Conservation (phyloP, 1,139 yeast species). For the Insectozyma bohioensis region DNA sequence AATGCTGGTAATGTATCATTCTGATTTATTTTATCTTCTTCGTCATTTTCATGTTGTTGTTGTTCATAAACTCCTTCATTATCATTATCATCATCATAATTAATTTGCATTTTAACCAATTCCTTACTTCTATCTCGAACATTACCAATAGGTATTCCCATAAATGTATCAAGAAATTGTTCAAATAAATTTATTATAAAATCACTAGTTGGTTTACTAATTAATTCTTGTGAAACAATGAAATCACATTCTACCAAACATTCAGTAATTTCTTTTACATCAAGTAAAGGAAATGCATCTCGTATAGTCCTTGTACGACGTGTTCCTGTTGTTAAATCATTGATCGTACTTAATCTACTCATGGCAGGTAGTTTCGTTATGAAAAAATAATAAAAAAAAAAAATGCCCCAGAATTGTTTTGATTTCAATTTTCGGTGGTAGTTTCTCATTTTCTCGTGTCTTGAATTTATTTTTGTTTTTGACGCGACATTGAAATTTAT, state of each 20-base stretch:
- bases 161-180: constrained; percentile 69
- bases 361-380: no score
- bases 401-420: no score
- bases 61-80: constrained; percentile 11
- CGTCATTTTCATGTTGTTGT: constrained; percentile 7
- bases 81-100: not conserved
- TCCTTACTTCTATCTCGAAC: constrained; percentile 24
- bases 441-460: no score
- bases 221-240: constrained; percentile 59
- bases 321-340: constrained; percentile 11
- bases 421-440: no score
- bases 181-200: constrained; percentile 64
- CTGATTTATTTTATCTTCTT: constrained; percentile 22
- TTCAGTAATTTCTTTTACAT: constrained; percentile 58
- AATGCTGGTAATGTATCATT: constrained; percentile 37
- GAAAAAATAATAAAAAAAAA: no score
- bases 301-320: constrained; percentile 9
- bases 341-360: constrained; percentile 5
- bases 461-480: no score
- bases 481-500: no score
- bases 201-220: constrained; percentile 64
- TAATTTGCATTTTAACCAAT: constrained; percentile 5
- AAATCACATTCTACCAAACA: constrained; percentile 68
- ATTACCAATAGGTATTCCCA: constrained; percentile 56
- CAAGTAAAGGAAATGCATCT: constrained; percentile 65